Evolutionary conservation across 768 basidiomycete genomes (phyloP), one percentile per base, ranked within the genome.

Genomic region (Boletus speciosus): DNA sequence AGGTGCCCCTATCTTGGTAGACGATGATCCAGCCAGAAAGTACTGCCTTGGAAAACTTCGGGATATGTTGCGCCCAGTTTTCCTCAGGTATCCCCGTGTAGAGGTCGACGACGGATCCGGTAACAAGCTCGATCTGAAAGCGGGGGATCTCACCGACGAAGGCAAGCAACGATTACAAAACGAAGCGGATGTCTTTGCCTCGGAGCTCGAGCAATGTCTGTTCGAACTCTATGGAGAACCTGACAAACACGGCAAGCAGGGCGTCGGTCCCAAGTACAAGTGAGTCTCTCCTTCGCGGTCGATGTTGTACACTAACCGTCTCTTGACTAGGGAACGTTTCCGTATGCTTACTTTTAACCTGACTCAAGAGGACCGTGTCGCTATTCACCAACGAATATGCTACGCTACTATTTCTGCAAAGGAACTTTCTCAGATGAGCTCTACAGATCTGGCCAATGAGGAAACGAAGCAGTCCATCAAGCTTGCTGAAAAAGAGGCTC

Each of bases 291-390:
- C 44, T 39, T 31, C 52, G 49, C 7, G 23, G 46, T 35, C 40
- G 31, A 43, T 37, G 32, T 40, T 27, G 47, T 36, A 36, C 2
- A 49, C 23, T 55, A 53, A 64, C 21, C 51, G 21, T 55, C 42
- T 15, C 34, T 61, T 43, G 37, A 54, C 31, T 56, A 93, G 91
- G 77, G 88, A 92, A 72, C 90, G 91, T 64, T 95, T 93, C 75
- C 84, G 93, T 55, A 94, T 86, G 80, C 78, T 94, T 47, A 83
- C 82, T 54, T 96, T 92, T 74, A 96, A 96, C 73, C 73, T 96
- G 65, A 88, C 80, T 75, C 85, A 93, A 73, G 73, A 76, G 64
- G 92, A 94, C 64, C 88, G 91, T 64, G 81, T 84, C 53, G 76
- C 78, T 56, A 81, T 96, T 60, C 90, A 93, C 69, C 82, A 80